Evolutionary conservation across 192 early-diverging fungal genomes (phyloP), one percentile per base, ranked within the genome.

Genomic region (Pecoramyces ruminantium): DNA sequence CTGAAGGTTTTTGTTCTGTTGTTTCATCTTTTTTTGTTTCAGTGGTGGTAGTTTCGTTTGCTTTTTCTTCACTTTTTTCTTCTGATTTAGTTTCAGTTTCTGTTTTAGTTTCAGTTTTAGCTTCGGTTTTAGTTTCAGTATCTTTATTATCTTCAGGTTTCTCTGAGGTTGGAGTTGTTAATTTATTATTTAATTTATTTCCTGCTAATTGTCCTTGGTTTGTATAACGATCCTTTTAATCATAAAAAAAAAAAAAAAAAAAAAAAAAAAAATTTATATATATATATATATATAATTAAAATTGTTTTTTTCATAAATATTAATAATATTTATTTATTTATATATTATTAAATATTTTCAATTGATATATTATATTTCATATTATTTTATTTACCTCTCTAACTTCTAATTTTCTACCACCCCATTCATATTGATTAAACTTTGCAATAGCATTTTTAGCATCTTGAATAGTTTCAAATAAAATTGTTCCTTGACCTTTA

Each of bases 341-440:
- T n/a, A n/a, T n/a, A n/a, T n/a, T n/a, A n/a, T n/a, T n/a, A n/a
- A n/a, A n/a, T n/a, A n/a, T n/a, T n/a, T 34, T 34, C 30, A 34
- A 34, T 34, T 6, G 11, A 6, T 34, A 34, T 6, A 34, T 6
- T 6, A 34, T 34, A 11, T 6, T 6, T 34, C 11, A 34, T 6
- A 34, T 34, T 6, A 34, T 34, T 34, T 21, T 82, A 77, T 85
- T 84, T 85, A 89, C 94, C 91, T 95, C 93, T 77, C 93, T 87
- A 82, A 96, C 95, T 92, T 93, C 92, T 82, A 96, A 85, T 79
- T 87, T 85, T 81, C 90, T 81, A 78, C 92, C 92, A 82, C 92
- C 87, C 93, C 91, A 93, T 78, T 94, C 93, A 84, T 90, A 92
- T 78, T 92, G 88, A 85, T 94, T 89, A 84, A 93, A 95, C 87